Percentiles rank a stretch among this genome's conserved stretches.
These are phyloP conservation scores for Monotropa hypopitys DNA, from an alignment of 179 eudicot genomes.

Conservation along the genomic window DNA sequence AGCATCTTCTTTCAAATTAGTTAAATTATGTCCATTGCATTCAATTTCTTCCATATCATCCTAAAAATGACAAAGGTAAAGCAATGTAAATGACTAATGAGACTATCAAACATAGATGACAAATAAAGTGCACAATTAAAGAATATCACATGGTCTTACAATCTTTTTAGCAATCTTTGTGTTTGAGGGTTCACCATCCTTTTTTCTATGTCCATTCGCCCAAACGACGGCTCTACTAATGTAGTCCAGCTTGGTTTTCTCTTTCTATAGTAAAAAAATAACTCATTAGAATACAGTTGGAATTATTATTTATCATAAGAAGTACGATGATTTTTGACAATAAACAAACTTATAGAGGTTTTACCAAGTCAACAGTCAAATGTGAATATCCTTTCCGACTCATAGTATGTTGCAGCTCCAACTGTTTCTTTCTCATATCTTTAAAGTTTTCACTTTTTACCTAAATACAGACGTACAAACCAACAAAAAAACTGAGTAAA, in stretches of 20 bases:
- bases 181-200: background rate
- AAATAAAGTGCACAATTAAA: background rate
- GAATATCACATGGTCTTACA: background rate
- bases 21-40: background rate
- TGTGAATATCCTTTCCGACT: background rate
- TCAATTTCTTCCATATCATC: background rate
- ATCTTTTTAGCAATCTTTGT: background rate
- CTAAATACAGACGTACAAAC: background rate
- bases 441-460: background rate
- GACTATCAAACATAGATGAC: background rate
- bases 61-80: background rate
- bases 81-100: background rate
- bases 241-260: background rate
- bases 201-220: background rate
- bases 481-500: background rate
- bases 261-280: too few relatives aligned
- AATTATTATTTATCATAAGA: background rate
- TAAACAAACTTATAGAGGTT: background rate
- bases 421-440: background rate
- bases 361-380: background rate
- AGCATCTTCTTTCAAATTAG: background rate
- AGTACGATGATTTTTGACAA: background rate
- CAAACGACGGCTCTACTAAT: background rate
- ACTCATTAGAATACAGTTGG: background rate
- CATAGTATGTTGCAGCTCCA: background rate